phyloP scores from a whole-genome alignment of 2,329 filamentous ascomycete species.

The Monilinia polystroma region DNA sequence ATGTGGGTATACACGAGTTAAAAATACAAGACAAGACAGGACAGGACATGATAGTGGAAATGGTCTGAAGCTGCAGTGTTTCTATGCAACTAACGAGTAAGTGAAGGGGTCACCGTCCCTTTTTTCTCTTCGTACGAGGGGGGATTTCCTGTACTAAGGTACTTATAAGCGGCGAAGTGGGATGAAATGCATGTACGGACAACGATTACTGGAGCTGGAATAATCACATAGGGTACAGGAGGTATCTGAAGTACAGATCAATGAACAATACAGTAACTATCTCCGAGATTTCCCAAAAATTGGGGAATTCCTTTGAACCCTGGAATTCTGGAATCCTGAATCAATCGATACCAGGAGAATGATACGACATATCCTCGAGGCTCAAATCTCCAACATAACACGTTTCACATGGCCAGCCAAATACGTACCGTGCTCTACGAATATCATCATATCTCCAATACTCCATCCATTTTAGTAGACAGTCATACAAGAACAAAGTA shows the following conservation, averaged over 20 bases:
- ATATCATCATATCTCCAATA: conserved; percentile 1
- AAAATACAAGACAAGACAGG: neutral
- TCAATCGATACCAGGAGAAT: conserved; percentile 1
- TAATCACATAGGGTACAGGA: neutral
- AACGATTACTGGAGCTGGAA: conserved; percentile 20
- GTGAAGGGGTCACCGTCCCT: conserved; percentile 6
- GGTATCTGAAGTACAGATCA: conserved; percentile 5
- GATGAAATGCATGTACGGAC: conserved; percentile 18
- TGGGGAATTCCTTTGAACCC: neutral
- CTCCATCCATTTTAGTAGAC: neutral
- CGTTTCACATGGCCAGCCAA: conserved; percentile 7
- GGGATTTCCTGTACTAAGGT: neutral
- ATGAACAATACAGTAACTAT: neutral
- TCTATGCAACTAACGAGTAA: conserved; percentile 22
- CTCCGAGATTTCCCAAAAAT: conserved; percentile 7
- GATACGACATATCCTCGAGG: conserved; percentile 4
- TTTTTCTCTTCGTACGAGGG: conserved; percentile 1
- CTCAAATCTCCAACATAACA: neutral
- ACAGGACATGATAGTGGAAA: neutral
- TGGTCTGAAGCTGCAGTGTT: conserved; percentile 12
- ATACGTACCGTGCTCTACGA: neutral
- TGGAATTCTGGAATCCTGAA: neutral
- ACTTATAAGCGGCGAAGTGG: conserved; percentile 10
- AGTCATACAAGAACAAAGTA: neutral
- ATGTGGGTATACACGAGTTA: conserved; percentile 9